These are phyloP conservation scores for Geotrichum candidum DNA, from an alignment of 1,139 yeast genomes.

Conservation along the genomic window DNA sequence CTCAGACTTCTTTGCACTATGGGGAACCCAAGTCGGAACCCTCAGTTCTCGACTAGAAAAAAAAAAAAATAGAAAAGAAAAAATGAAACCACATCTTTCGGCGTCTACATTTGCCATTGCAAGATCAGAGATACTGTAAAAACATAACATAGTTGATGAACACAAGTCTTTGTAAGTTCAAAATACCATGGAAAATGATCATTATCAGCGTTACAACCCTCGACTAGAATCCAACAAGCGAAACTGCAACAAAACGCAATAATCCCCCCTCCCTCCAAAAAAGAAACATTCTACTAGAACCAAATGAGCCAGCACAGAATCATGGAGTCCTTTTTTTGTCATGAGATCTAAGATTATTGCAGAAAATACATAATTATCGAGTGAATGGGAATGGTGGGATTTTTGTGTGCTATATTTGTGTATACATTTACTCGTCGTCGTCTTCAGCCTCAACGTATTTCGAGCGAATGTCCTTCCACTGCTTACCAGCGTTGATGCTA, in stretches of 20 bases:
- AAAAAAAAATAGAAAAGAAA: no score
- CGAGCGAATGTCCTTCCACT: slow-evolving; percentile 90
- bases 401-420: neutral
- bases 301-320: neutral
- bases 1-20: no score
- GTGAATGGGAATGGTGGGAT: neutral
- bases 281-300: neutral
- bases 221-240: neutral
- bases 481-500: slow-evolving; percentile 86
- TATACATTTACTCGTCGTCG: slow-evolving; percentile 28
- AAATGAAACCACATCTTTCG: neutral
- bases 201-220: neutral
- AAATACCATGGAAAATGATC: neutral
- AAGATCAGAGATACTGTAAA: neutral
- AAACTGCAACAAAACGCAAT: neutral
- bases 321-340: neutral
- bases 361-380: neutral
- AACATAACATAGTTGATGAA: neutral
- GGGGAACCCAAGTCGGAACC: no score
- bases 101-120: neutral
- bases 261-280: neutral
- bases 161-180: neutral
- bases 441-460: slow-evolving; percentile 40
- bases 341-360: neutral
- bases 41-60: no score